Percentiles rank a stretch among this genome's conserved stretches.
phyloP scores from a whole-genome alignment of 306 rosid species.

The Coriaria nepalensis region DNA sequence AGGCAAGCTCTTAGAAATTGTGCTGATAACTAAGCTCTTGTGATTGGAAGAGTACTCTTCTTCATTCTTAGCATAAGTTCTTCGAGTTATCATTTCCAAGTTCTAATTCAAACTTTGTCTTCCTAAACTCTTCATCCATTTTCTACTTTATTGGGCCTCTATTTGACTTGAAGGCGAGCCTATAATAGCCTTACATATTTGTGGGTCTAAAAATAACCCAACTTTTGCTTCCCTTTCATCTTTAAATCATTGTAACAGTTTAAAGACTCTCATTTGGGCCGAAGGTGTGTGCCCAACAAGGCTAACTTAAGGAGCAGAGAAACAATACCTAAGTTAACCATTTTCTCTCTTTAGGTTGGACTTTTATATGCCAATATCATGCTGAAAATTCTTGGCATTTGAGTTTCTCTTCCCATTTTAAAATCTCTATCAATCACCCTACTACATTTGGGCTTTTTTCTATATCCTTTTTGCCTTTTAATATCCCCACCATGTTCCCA shows the following conservation, averaged over 20 bases:
- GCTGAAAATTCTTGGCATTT: slow-evolving; percentile 74
- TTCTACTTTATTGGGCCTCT: slow-evolving; percentile 53
- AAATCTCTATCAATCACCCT: slow-evolving; percentile 38
- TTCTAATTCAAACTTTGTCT: slow-evolving; percentile 70
- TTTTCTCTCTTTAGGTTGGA: slow-evolving; percentile 60
- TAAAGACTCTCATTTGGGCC: slow-evolving; percentile 80
- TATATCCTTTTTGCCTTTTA: slow-evolving; percentile 70
- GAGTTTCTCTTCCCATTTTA: slow-evolving; percentile 83
- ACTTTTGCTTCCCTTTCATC: slow-evolving; percentile 61
- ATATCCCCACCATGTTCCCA: slow-evolving; percentile 69
- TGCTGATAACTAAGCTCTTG: slow-evolving; percentile 65
- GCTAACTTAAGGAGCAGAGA: slow-evolving; percentile 61
- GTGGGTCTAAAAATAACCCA: slow-evolving; percentile 93
- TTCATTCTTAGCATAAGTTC: slow-evolving; percentile 46
- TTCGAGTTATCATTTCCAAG: slow-evolving; percentile 62
- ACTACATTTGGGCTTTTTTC: slow-evolving; percentile 53
- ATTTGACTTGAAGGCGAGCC: slow-evolving; percentile 49
- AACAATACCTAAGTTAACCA: slow-evolving; percentile 63
- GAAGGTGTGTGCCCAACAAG: slow-evolving; percentile 60
- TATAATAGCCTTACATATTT: slow-evolving; percentile 45
- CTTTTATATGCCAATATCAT: slow-evolving; percentile 92
- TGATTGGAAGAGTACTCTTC: slow-evolving; percentile 23
- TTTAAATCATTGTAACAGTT: slow-evolving; percentile 75
- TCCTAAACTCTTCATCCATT: slow-evolving; percentile 84
- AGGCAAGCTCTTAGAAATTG: slow-evolving; percentile 90